Evolutionary conservation across 371 early-diverging fungal genomes (phyloP), one percentile per base, ranked within the genome.

Genomic region (Mortierella sp.): DNA sequence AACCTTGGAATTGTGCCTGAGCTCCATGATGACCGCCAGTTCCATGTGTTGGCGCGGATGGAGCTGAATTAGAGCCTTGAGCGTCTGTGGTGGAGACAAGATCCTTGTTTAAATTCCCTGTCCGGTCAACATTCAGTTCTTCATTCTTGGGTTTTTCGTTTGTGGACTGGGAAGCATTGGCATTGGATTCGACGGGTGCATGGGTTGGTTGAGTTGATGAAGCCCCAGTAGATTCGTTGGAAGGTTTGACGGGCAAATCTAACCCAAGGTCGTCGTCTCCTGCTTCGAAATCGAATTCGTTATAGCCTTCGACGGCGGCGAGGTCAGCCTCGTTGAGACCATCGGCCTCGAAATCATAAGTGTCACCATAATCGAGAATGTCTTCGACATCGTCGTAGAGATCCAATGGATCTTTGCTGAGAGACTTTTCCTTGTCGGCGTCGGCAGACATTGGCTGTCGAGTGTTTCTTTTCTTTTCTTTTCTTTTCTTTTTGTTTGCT

Each of bases 291-390:
- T 75, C 70, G 25, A 72, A 68, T 45, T 76, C 77, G 6, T 68
- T 68, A 26, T 67, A 70, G 30, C 16, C 56, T 21, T 57, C 76
- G 5, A 58, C 70, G 15, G 30, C 51, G 4, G 26, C 56, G 9
- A 70, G 52, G 18, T 75, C 70, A 1, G 58, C 37, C 9, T 37
- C 37, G 52, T 60, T 66, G 46, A 67, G 69, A 16, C 66, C 37
- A 19, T 75, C 75, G 23, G 70, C 59, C 28, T 70, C 75, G 30
- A 70, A 63, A 52, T 69, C 70, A 28, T 62, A 64, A 23, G 37
- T 16, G 43, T 75, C 75, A 46, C 70, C 75, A 44, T 75, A 75
- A 29, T 75, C 75, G 56, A 75, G 69, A 7, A 74, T 37, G 23
- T 75, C 75, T 19, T 68, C 69, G 0, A 61, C 57, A 23, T 47